A percentile compares a stretch with the other conserved stretches of the same genome.
Evolutionary conservation across 805 yeast species (phyloP).

Genomic region (Candida insectalens): DNA sequence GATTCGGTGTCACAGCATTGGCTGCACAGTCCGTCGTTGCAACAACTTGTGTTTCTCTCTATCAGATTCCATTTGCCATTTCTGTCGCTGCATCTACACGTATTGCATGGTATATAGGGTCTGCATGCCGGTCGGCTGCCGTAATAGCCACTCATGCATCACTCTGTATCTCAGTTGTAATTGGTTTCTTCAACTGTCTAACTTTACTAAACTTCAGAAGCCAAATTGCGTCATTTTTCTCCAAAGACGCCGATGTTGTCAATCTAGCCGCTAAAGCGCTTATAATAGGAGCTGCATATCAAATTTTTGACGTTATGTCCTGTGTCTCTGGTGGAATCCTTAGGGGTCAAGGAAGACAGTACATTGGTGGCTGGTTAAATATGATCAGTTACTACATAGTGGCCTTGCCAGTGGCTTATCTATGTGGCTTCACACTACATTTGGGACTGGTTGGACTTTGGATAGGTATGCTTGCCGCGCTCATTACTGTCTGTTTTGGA

Average conservation of each 20-base stretch:
- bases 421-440: slow-evolving; percentile 40
- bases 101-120: slow-evolving; percentile 46
- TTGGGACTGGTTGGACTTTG: slow-evolving; percentile 53
- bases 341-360: slow-evolving; percentile 71
- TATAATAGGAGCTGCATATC: slow-evolving; percentile 60
- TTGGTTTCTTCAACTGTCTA: slow-evolving; percentile 36
- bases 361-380: slow-evolving; percentile 51
- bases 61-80: slow-evolving; percentile 49
- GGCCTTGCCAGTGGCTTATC: slow-evolving; percentile 53
- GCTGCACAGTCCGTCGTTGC: slow-evolving; percentile 44
- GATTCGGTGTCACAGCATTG: slow-evolving; percentile 40
- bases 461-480: slow-evolving; percentile 49
- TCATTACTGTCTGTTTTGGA: slow-evolving; percentile 35
- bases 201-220: slow-evolving; percentile 33
- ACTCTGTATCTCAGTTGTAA: slow-evolving; percentile 21
- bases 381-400: slow-evolving; percentile 48
- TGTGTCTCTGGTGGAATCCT: slow-evolving; percentile 70
- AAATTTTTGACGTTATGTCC: slow-evolving; percentile 57
- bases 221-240: slow-evolving; percentile 42
- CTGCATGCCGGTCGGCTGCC: slow-evolving; percentile 26
- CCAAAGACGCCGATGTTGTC: slow-evolving; percentile 50
- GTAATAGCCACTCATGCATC: slow-evolving; percentile 28
- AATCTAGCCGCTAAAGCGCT: slow-evolving; percentile 38
- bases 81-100: slow-evolving; percentile 51
- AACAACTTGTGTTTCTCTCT: slow-evolving; percentile 35